Percentiles rank a stretch among this genome's conserved stretches.
phyloP scores from a whole-genome alignment of 768 basidiomycete species.

The Exsudoporus frostii region DNA sequence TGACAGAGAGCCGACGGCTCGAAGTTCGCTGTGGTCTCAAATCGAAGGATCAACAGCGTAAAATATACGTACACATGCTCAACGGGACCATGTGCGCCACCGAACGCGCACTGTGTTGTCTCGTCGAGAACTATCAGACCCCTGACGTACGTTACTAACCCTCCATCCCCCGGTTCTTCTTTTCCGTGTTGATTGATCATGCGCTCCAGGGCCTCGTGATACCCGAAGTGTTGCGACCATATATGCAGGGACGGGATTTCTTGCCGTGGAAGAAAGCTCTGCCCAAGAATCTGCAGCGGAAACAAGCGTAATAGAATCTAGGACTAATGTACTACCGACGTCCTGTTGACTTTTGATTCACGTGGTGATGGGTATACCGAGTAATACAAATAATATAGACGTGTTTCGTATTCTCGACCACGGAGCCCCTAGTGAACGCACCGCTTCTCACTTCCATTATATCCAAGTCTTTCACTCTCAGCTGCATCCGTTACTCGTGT shows the following conservation, averaged over 20 bases:
- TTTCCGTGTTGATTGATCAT: not conserved
- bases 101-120: slow-evolving; percentile 91
- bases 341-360: not conserved
- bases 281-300: slow-evolving; percentile 75
- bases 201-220: slow-evolving; percentile 76
- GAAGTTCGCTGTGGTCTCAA: slow-evolving; percentile 94
- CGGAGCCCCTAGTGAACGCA: not conserved
- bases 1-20: slow-evolving; percentile 82
- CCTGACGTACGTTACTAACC: slow-evolving; percentile 61
- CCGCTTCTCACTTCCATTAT: too few species aligned
- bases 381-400: not conserved
- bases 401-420: not conserved
- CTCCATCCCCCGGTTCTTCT: not conserved
- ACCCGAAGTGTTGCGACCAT: slow-evolving; percentile 86
- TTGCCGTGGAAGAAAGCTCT: slow-evolving; percentile 79
- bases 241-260: slow-evolving; percentile 95
- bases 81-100: slow-evolving; percentile 98
- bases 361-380: too few species aligned
- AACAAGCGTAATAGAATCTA: slow-evolving; percentile 42
- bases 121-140: slow-evolving; percentile 99
- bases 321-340: not conserved
- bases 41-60: slow-evolving; percentile 82
- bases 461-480: not conserved
- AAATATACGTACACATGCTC: slow-evolving; percentile 98
- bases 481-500: not conserved